phyloP scores from a whole-genome alignment of 1,284 basidiomycete species.

The Pseudozyma flocculosa region DNA sequence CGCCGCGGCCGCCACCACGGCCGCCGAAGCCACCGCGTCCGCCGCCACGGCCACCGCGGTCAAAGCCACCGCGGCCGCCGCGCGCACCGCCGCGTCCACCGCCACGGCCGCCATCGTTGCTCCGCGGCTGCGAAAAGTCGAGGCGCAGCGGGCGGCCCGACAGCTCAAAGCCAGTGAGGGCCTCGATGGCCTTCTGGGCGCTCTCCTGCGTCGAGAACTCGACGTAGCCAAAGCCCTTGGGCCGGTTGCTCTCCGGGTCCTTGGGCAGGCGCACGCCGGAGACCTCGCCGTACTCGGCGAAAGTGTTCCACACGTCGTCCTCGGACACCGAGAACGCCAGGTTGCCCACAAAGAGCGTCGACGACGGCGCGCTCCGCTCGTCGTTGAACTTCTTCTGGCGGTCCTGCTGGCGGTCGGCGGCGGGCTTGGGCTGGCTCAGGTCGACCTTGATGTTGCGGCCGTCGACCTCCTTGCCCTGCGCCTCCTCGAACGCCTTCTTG shows the following conservation, averaged over 20 bases:
- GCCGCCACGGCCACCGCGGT: constrained; percentile 8
- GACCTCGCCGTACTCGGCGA: constrained; percentile 84
- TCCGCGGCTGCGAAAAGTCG: constrained; percentile 84
- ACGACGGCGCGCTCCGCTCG: constrained; percentile 71
- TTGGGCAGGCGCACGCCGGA: constrained; percentile 88
- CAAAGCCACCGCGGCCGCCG: constrained; percentile 59
- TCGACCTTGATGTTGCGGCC: constrained; percentile 86
- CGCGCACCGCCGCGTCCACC: constrained; percentile 62
- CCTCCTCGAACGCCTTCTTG: constrained; percentile 68
- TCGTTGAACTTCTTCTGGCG: constrained; percentile 72
- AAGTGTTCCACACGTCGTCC: constrained; percentile 81
- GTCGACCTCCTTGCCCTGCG: constrained; percentile 83
- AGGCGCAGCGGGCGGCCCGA: constrained; percentile 79
- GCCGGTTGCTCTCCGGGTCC: constrained; percentile 83
- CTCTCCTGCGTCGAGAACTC: constrained; percentile 80
- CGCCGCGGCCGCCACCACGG: constrained; percentile 64
- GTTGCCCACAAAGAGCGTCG: constrained; percentile 85
- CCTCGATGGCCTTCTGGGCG: constrained; percentile 77
- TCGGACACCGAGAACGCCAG: constrained; percentile 80
- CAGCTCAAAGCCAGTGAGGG: constrained; percentile 72
- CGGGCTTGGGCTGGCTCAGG: constrained; percentile 66
- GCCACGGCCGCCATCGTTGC: constrained; percentile 62
- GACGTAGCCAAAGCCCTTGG: constrained; percentile 97
- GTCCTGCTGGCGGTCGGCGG: constrained; percentile 68
- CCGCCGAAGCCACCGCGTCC: constrained; percentile 64